Percentiles rank a stretch among this genome's conserved stretches.
Evolutionary conservation across 495 filamentous ascomycete genomes (phyloP).

Genomic region (Aspergillus heteromorphus): DNA sequence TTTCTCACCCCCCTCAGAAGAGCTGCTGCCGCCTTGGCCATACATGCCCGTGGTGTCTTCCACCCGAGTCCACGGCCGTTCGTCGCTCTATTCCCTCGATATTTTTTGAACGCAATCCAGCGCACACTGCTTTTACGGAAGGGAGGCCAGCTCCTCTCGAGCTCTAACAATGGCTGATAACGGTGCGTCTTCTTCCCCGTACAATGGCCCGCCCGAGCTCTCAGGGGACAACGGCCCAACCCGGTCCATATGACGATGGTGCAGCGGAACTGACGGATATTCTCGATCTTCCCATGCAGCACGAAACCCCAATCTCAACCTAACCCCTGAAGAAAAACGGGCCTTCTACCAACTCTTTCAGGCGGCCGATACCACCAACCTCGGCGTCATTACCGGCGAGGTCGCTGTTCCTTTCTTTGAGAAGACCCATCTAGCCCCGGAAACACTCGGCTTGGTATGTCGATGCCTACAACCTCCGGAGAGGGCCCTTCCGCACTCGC

Average conservation of each 20-base stretch:
- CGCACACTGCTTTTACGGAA: slow-evolving; percentile 16
- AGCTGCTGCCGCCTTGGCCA: slow-evolving; percentile 22
- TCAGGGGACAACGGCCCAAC: slow-evolving; percentile 27
- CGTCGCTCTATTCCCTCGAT: slow-evolving; percentile 8
- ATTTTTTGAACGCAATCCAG: not conserved
- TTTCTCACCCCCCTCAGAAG: slow-evolving; percentile 7
- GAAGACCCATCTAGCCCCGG: slow-evolving; percentile 80
- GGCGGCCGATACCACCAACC: slow-evolving; percentile 78
- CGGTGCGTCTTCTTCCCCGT: slow-evolving; percentile 21
- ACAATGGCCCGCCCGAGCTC: slow-evolving; percentile 3
- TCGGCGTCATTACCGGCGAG: slow-evolving; percentile 94
- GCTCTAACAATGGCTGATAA: slow-evolving; percentile 36
- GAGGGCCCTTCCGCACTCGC: not conserved
- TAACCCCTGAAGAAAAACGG: slow-evolving; percentile 88
- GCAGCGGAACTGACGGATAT: slow-evolving; percentile 25
- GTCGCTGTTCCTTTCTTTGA: slow-evolving; percentile 97
- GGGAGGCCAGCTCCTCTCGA: slow-evolving; percentile 33
- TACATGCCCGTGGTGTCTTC: slow-evolving; percentile 30
- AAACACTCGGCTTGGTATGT: slow-evolving; percentile 82
- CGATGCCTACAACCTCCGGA: not conserved
- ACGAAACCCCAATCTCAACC: slow-evolving; percentile 67
- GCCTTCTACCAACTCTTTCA: slow-evolving; percentile 87
- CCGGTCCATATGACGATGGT: slow-evolving; percentile 7
- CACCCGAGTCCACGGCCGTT: slow-evolving; percentile 21
- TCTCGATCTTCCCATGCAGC: slow-evolving; percentile 20